Evolutionary conservation across 1,284 basidiomycete genomes (phyloP).

Genomic region (Irpex lacteus): DNA sequence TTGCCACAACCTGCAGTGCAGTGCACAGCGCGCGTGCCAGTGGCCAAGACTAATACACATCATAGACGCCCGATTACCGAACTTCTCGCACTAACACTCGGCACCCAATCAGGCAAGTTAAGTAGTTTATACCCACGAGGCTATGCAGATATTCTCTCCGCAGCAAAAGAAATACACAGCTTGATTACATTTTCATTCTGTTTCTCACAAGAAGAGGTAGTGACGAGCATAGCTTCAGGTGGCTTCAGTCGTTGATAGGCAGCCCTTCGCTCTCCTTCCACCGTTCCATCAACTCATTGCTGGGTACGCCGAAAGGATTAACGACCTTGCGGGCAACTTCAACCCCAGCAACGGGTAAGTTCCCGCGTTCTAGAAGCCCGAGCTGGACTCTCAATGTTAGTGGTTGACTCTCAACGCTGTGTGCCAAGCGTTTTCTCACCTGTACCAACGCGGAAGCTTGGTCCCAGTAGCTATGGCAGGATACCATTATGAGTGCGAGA

Average conservation of each 20-base stretch:
- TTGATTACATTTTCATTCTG: neutral
- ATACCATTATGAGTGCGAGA: neutral
- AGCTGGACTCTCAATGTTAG: slow-evolving; percentile 24
- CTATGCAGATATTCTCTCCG: neutral
- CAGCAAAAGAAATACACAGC: neutral
- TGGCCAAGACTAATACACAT: neutral
- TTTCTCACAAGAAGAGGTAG: neutral
- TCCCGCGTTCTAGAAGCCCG: slow-evolving; percentile 32
- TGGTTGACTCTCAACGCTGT: neutral
- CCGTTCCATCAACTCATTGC: slow-evolving; percentile 35
- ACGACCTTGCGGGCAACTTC: slow-evolving; percentile 40
- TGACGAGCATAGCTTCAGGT: neutral
- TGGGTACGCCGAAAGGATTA: slow-evolving; percentile 40
- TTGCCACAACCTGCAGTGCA: neutral
- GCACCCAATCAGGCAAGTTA: neutral
- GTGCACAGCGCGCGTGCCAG: neutral
- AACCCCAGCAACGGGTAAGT: slow-evolving; percentile 37
- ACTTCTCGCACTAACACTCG: neutral
- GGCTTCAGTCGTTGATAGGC: slow-evolving; percentile 20
- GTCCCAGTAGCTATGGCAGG: slow-evolving; percentile 41
- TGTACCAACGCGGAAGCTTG: slow-evolving; percentile 45
- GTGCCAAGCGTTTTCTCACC: slow-evolving; percentile 18
- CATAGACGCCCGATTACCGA: neutral
- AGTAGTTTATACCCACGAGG: neutral
- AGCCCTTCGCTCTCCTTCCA: slow-evolving; percentile 41